Evolutionary conservation across 768 basidiomycete genomes (phyloP).

Genomic region (Asterophora lycoperdoides): DNA sequence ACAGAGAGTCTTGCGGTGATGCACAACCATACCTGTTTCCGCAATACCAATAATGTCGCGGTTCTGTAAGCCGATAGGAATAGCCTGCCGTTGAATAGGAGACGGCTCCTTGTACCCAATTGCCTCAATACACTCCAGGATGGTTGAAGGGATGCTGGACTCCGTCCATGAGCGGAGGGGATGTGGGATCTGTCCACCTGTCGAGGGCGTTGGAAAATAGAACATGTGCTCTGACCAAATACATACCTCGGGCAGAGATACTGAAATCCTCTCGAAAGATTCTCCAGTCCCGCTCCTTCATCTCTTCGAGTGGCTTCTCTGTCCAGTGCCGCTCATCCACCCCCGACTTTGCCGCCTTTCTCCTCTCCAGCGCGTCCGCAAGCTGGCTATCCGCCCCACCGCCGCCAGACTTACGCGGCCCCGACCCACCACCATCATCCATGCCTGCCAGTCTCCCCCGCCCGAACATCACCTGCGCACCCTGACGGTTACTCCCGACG

Average conservation of each 20-base stretch:
- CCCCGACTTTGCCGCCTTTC: constrained; percentile 75
- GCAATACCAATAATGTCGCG: constrained; percentile 98
- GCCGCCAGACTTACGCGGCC: constrained; percentile 31
- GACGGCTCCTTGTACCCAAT: constrained; percentile 98
- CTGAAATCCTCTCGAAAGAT: constrained; percentile 99
- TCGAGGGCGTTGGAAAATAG: constrained; percentile 1
- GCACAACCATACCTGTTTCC: constrained; percentile 69
- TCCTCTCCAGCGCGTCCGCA: constrained; percentile 78
- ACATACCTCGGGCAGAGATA: constrained; percentile 82
- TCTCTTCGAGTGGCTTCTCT: constrained; percentile 86
- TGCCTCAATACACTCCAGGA: constrained; percentile 80
- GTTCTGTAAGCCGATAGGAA: constrained; percentile 96
- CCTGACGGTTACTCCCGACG: constrained; percentile 67
- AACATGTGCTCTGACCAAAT: background rate
- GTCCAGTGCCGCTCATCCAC: constrained; percentile 97
- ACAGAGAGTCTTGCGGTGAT: background rate
- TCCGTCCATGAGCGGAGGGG: constrained; percentile 92
- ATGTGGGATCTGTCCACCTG: constrained; percentile 91
- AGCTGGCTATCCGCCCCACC: constrained; percentile 43
- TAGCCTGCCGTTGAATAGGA: constrained; percentile 96
- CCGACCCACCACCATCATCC: constrained; percentile 66
- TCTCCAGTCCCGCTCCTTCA: constrained; percentile 98
- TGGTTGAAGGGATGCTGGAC: constrained; percentile 71
- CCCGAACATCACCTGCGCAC: constrained; percentile 87
- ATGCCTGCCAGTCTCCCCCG: constrained; percentile 81